phyloP scores from a whole-genome alignment of 1,284 basidiomycete species.

The Grifola frondosa region DNA sequence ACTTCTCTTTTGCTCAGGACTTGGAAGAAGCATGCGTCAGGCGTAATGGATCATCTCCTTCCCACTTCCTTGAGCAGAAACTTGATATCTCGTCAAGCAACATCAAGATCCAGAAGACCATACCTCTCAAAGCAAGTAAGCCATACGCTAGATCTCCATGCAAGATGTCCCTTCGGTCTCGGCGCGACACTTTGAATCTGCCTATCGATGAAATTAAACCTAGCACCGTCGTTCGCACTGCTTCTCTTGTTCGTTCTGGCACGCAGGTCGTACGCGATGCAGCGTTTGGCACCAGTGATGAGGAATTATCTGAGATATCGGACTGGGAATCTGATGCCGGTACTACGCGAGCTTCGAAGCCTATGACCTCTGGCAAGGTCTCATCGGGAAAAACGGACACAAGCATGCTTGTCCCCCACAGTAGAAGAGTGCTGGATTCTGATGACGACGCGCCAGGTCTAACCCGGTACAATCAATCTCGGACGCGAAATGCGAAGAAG shows the following conservation, averaged over 20 bases:
- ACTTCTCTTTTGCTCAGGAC: constrained; percentile 7
- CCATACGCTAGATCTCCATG: too few species aligned
- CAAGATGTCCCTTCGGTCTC: too few species aligned
- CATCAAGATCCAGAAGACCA: too few species aligned
- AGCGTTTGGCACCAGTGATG: constrained; percentile 30
- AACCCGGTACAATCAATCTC: not conserved
- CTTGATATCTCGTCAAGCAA: too few species aligned
- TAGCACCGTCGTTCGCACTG: too few species aligned
- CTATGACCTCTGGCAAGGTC: not conserved
- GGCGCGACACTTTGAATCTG: too few species aligned
- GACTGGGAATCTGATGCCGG: constrained; percentile 17
- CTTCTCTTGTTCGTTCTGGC: constrained; percentile 14
- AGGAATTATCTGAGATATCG: constrained; percentile 34
- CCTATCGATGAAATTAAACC: too few species aligned
- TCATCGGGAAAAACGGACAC: not conserved
- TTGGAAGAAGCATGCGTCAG: too few species aligned
- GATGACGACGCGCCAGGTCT: constrained; percentile 18
- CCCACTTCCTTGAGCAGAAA: too few species aligned
- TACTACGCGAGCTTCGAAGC: not conserved
- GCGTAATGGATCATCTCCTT: not conserved
- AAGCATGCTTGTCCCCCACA: too few species aligned
- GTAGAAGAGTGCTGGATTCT: constrained; percentile 13
- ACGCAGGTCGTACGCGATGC: constrained; percentile 25
- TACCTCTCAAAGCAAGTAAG: too few species aligned
- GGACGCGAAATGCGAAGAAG: constrained; percentile 1